phyloP scores from a whole-genome alignment of 306 rosid genomes.

The Crataegus laevigata region DNA sequence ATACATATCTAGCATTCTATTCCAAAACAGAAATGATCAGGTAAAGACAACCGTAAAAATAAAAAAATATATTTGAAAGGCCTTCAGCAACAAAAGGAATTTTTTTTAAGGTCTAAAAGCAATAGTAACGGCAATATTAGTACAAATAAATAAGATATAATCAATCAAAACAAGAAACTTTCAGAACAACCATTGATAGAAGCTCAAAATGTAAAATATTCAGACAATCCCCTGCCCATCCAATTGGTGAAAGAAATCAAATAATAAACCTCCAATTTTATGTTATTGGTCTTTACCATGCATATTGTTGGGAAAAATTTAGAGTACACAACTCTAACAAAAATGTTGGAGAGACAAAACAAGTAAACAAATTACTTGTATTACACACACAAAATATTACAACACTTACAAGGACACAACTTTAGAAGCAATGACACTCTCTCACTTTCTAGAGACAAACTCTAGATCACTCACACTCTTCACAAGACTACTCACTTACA shows the following conservation, averaged over 20 bases:
- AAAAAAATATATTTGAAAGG: neutral
- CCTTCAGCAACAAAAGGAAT: neutral
- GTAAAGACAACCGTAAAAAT: neutral
- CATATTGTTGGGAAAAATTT: no score
- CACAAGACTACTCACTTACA: no score
- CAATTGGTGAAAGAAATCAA: neutral
- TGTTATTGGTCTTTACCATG: neutral
- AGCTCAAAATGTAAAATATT: neutral
- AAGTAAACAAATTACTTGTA: no score
- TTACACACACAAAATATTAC: no score
- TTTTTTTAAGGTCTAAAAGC: neutral
- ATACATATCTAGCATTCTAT: neutral
- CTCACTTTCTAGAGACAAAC: no score
- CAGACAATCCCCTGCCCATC: neutral
- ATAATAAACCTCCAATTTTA: no score
- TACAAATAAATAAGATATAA: neutral
- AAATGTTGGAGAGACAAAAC: no score
- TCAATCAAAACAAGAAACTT: neutral
- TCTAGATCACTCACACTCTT: no score
- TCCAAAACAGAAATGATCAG: neutral
- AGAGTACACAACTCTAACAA: no score
- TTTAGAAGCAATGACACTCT: no score
- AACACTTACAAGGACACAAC: no score
- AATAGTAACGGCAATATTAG: neutral
- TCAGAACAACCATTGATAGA: neutral